phyloP scores from a whole-genome alignment of 768 basidiomycete species.

The Leccinum boreale region DNA sequence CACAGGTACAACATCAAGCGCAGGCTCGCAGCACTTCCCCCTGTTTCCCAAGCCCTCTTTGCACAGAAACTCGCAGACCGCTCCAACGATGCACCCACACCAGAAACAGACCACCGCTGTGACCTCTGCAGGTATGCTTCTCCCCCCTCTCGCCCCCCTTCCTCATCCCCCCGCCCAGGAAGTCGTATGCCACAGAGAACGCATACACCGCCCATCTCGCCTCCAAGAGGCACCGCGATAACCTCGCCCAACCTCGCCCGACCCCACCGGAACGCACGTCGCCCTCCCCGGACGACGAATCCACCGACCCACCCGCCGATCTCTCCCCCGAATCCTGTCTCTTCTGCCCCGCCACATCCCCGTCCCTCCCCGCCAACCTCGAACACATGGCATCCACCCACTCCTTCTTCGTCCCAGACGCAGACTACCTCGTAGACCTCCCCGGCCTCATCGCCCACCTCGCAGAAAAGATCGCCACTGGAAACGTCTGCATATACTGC shows the following conservation, averaged over 20 bases:
- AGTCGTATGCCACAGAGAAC: constrained; percentile 85
- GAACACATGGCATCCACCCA: constrained; percentile 85
- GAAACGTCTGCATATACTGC: constrained; percentile 91
- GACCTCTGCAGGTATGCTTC: constrained; percentile 74
- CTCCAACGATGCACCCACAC: constrained; percentile 60
- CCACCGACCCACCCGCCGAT: not conserved
- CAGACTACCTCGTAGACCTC: constrained; percentile 83
- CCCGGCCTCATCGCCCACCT: constrained; percentile 80
- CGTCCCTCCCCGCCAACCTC: constrained; percentile 62
- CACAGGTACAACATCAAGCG: constrained; percentile 99
- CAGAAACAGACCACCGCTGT: constrained; percentile 56
- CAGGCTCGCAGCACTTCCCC: constrained; percentile 84
- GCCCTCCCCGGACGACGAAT: not conserved
- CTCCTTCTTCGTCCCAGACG: constrained; percentile 96
- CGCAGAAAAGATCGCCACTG: constrained; percentile 91
- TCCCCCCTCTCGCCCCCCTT: not conserved
- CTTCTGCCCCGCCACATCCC: constrained; percentile 65
- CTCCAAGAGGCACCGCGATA: constrained; percentile 88
- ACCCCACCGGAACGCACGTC: not conserved
- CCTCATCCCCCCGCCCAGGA: constrained; percentile 45
- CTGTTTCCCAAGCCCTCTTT: constrained; percentile 74
- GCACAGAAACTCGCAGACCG: constrained; percentile 86
- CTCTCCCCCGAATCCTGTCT: constrained; percentile 72
- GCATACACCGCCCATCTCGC: constrained; percentile 83
- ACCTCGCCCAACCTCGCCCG: constrained; percentile 37